Percentiles rank a stretch among this genome's conserved stretches.
phyloP scores from a whole-genome alignment of 768 basidiomycete genomes.

The Dioszegia hungarica region DNA sequence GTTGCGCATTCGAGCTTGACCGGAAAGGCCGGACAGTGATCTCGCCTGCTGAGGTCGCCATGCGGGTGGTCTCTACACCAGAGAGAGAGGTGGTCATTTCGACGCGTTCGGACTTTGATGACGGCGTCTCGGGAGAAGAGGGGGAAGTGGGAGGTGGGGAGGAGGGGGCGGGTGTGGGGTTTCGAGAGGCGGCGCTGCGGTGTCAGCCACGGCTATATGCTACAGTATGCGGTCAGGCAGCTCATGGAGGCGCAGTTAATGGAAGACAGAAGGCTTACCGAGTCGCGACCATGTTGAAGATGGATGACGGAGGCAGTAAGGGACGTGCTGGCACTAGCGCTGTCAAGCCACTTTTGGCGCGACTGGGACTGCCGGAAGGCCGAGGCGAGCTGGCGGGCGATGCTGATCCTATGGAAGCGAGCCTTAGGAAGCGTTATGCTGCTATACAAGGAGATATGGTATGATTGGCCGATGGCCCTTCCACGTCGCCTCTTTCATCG shows the following conservation, averaged over 20 bases:
- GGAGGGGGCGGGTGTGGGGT: not conserved
- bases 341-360: too few relatives aligned
- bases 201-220: not conserved
- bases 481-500: not conserved
- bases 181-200: not conserved
- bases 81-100: conserved; percentile 31
- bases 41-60: conserved; percentile 29
- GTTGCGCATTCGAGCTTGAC: conserved; percentile 66
- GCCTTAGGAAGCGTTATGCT: too few relatives aligned
- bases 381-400: too few relatives aligned
- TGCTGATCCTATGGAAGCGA: too few relatives aligned
- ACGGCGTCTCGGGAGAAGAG: not conserved
- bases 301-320: not conserved
- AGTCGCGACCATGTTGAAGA: too few relatives aligned
- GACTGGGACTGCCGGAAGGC: too few relatives aligned
- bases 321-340: too few relatives aligned
- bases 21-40: conserved; percentile 52
- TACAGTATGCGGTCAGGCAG: too few relatives aligned
- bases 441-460: too few relatives aligned
- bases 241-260: too few relatives aligned
- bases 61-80: conserved; percentile 15
- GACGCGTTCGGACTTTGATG: not conserved
- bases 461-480: too few relatives aligned
- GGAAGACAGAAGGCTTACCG: not conserved
- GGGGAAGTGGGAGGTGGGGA: not conserved